These are phyloP conservation scores for Aspergillus viridinutans DNA, from an alignment of 2,329 filamentous ascomycete genomes.

Conservation along the genomic window DNA sequence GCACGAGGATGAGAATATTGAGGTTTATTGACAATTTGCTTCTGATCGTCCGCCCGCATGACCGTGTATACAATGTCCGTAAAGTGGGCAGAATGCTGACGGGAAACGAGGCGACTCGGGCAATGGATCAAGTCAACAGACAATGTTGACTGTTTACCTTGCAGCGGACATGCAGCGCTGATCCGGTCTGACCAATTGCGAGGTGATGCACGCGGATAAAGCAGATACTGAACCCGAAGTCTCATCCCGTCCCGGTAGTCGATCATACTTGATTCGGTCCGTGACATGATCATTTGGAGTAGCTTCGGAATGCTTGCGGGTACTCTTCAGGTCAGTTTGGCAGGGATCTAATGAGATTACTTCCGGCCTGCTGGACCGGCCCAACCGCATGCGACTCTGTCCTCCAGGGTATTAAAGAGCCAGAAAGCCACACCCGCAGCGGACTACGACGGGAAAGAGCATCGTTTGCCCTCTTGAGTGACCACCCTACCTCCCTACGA, in stretches of 20 bases:
- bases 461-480: not conserved
- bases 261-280: not conserved
- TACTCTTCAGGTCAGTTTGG: not conserved
- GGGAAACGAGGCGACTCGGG: not conserved
- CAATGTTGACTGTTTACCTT: not conserved
- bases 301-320: not conserved
- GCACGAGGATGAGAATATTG: too few relatives aligned
- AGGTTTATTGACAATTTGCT: not conserved
- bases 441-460: not conserved
- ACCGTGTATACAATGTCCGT: too few relatives aligned
- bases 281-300: not conserved
- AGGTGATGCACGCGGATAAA: not conserved
- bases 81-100: too few relatives aligned
- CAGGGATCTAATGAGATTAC: not conserved
- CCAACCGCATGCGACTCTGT: not conserved
- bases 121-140: not conserved
- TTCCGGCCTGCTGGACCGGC: not conserved
- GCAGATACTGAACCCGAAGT: not conserved
- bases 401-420: not conserved
- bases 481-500: conserved; percentile 3
- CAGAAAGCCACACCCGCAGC: not conserved
- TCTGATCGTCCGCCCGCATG: too few relatives aligned
- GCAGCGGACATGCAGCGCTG: not conserved
- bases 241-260: not conserved
- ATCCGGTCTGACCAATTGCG: not conserved